Evolutionary conservation across 1,284 basidiomycete genomes (phyloP).

Genomic region (Rhodotorula sp.): DNA sequence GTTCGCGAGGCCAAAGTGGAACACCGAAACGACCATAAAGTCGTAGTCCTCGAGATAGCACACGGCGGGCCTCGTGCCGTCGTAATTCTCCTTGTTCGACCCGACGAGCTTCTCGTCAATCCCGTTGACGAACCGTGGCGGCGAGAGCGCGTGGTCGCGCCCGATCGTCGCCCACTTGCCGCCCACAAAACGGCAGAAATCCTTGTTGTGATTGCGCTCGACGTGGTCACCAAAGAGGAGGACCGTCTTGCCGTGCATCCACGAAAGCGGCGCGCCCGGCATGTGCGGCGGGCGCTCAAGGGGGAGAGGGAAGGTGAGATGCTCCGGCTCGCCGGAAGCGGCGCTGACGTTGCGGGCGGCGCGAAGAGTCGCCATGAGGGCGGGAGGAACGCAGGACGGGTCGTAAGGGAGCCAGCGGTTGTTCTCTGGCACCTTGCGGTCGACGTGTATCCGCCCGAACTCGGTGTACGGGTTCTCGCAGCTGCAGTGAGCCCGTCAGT

Average conservation of each 20-base stretch:
- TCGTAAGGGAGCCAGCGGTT: conserved; percentile 37
- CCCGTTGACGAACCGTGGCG: conserved; percentile 36
- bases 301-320: conserved; percentile 15
- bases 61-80: conserved; percentile 28
- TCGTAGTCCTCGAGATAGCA: conserved; percentile 38
- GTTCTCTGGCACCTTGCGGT: conserved; percentile 16
- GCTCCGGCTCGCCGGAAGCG: background rate
- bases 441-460: conserved; percentile 20
- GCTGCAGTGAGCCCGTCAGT: conserved; percentile 2
- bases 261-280: conserved; percentile 16
- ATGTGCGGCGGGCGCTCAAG: background rate
- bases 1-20: conserved; percentile 38
- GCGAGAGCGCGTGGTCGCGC: conserved; percentile 35
- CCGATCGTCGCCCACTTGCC: conserved; percentile 33
- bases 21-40: conserved; percentile 34
- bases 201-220: conserved; percentile 35
- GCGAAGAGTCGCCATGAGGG: conserved; percentile 28
- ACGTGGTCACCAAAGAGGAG: conserved; percentile 40
- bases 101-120: conserved; percentile 36
- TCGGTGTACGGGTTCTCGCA: conserved; percentile 36
- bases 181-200: conserved; percentile 38
- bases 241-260: conserved; percentile 38
- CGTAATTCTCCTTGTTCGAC: conserved; percentile 2
- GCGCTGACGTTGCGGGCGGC: background rate
- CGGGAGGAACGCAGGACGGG: conserved; percentile 25